Conservation (phyloP, 192 early-diverging fungal species). For the Allomyces macrogynus region DNA sequence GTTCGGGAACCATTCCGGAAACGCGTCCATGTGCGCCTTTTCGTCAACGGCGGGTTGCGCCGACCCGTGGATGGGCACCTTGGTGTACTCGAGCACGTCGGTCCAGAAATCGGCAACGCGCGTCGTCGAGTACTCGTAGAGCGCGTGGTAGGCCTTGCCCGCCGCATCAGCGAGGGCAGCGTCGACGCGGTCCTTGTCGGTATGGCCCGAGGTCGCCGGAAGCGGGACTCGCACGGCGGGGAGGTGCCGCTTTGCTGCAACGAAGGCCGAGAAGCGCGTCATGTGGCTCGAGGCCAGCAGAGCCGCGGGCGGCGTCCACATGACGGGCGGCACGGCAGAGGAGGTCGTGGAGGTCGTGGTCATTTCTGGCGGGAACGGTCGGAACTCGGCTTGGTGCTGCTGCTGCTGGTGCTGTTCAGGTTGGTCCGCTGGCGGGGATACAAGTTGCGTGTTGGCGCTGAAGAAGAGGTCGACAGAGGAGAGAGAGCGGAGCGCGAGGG, state of each 20-base stretch:
- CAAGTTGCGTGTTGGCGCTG: too few relatives aligned
- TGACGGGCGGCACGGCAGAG: background rate
- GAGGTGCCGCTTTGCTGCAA: background rate
- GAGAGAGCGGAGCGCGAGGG: too few relatives aligned
- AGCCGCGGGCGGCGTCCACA: slow-evolving; percentile 1
- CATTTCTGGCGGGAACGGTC: background rate
- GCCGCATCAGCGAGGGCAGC: background rate
- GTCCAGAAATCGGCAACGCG: slow-evolving; percentile 68
- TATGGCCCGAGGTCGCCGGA: background rate
- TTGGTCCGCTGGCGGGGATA: too few relatives aligned
- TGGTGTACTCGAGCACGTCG: slow-evolving; percentile 59
- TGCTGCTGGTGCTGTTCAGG: too few relatives aligned
- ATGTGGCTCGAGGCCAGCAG: background rate
- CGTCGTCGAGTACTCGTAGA: slow-evolving; percentile 67
- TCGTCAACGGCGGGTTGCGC: slow-evolving; percentile 32
- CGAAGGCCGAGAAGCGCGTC: background rate
- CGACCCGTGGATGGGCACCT: slow-evolving; percentile 23
- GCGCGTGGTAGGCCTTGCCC: slow-evolving; percentile 34
- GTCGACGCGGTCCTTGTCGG: background rate
- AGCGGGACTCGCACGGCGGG: background rate
- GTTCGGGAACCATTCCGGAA: slow-evolving; percentile 82
- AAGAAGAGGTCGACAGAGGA: too few relatives aligned
- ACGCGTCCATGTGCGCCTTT: slow-evolving; percentile 52
- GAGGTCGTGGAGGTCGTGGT: background rate
- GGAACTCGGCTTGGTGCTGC: too few relatives aligned